Base-by-base conservation (phyloP, 352 stramenopile species). In the Pythium vanterpoolii region DNA sequence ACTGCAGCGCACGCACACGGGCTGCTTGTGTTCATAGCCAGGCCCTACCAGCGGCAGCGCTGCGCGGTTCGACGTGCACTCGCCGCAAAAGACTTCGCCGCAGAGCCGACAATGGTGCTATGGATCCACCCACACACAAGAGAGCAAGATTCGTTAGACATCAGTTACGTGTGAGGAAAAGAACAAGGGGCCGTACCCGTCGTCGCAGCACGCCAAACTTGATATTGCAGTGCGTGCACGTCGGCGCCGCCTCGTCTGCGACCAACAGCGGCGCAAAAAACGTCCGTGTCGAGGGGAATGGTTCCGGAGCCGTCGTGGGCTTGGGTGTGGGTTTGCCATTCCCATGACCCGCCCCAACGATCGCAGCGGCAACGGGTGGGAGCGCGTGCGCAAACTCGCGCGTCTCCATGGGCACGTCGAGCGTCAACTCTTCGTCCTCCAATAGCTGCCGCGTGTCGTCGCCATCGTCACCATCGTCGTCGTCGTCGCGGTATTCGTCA, bases 41-140 rank as follows among this genome's bases (percentile, higher is more conserved):
- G 73, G 63, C 4, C 69, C 72, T 1, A 85, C 77, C 36, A 91
- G 77, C 21, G 78, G 83, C 23, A 89, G 66, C 43, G 73, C 69
- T n/a, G 77, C 77, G 45, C 86, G 87, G 51, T 86, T 87, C 1
- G 78, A 60, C 13, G 83, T 88, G 56, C 86, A 95, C 16, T 95
- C 83, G 1, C 62, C 74, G 48, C 86, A 95, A 43, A 83, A 90
- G 13, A 91, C 64, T 16, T 80, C 73, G 3, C 86, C 86, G 48
- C 86, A 95, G 10, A 95, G 64, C 11, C 76, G 73, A 38, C 86
- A 95, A 56, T 93, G 79, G 52, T 93, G 77, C 77, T 87, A 30
- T 19, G 14, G 19, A 54, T n/a, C n/a, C 10, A 56, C 3, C 14
- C 8, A 42, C 38, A 48, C 9, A 26, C 14, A 40, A 8, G 26